phyloP scores from a whole-genome alignment of 2,329 filamentous ascomycete species.

The Trichophyton benhamiae region DNA sequence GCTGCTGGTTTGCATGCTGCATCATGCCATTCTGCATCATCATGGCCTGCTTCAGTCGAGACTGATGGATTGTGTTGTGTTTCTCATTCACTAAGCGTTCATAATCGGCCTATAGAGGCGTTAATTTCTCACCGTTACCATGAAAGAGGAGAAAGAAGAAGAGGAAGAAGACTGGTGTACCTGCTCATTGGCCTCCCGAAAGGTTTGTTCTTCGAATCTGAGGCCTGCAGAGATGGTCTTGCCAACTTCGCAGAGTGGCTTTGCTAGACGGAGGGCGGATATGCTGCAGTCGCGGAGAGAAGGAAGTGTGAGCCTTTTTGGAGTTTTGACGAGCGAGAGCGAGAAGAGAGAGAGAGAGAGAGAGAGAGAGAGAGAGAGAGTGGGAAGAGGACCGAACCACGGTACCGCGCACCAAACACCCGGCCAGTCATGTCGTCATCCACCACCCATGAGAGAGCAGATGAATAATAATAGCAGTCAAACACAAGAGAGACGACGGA shows the following conservation, averaged over 20 bases:
- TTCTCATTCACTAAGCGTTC: slow-evolving; percentile 34
- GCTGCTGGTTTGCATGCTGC: slow-evolving; percentile 21
- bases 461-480: neutral
- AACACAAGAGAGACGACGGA: too few species aligned
- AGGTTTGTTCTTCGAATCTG: slow-evolving; percentile 35
- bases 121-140: neutral
- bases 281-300: slow-evolving; percentile 21
- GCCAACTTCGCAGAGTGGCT: slow-evolving; percentile 29
- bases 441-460: neutral
- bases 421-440: neutral
- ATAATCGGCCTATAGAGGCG: slow-evolving; percentile 27
- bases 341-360: too few species aligned
- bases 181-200: slow-evolving; percentile 29
- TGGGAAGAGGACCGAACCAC: neutral
- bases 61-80: slow-evolving; percentile 33
- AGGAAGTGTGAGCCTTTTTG: neutral
- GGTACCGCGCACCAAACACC: neutral
- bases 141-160: neutral
- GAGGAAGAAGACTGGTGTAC: slow-evolving; percentile 13
- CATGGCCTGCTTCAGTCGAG: slow-evolving; percentile 32
- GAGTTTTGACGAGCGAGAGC: too few species aligned
- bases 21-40: slow-evolving; percentile 30
- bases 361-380: too few species aligned
- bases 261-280: slow-evolving; percentile 35
- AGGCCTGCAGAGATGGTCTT: slow-evolving; percentile 31